phyloP scores from a whole-genome alignment of 306 rosid species.

The Geum urbanum region DNA sequence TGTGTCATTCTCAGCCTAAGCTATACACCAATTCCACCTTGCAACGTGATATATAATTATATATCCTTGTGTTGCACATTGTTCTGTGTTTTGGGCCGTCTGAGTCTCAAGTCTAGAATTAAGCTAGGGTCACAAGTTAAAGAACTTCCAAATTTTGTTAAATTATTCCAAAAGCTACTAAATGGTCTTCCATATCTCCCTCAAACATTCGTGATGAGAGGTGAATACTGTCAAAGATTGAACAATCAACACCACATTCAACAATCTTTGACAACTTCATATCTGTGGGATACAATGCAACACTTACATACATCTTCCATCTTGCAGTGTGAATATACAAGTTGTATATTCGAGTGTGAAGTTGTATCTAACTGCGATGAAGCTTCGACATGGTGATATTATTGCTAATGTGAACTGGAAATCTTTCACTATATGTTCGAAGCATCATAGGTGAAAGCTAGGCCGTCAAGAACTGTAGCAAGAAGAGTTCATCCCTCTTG shows the following conservation, averaged over 20 bases:
- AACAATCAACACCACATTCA: too few species aligned
- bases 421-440: background rate
- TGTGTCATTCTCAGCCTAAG: too few species aligned
- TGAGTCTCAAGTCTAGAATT: background rate
- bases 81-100: background rate
- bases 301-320: too few species aligned
- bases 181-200: too few species aligned
- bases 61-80: background rate
- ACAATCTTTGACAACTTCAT: too few species aligned
- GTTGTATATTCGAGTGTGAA: constrained; percentile 35
- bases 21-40: background rate
- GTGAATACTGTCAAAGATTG: too few species aligned
- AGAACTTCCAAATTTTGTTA: background rate
- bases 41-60: background rate
- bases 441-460: background rate
- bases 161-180: too few species aligned
- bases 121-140: background rate
- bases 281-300: too few species aligned
- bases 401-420: background rate
- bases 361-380: constrained; percentile 58
- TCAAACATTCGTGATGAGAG: too few species aligned
- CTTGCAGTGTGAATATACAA: too few species aligned
- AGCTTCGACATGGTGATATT: constrained; percentile 26
- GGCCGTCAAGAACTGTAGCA: background rate
- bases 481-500: constrained; percentile 6